Conservation (phyloP, 805 yeast species). For the Candida railenensis region DNA sequence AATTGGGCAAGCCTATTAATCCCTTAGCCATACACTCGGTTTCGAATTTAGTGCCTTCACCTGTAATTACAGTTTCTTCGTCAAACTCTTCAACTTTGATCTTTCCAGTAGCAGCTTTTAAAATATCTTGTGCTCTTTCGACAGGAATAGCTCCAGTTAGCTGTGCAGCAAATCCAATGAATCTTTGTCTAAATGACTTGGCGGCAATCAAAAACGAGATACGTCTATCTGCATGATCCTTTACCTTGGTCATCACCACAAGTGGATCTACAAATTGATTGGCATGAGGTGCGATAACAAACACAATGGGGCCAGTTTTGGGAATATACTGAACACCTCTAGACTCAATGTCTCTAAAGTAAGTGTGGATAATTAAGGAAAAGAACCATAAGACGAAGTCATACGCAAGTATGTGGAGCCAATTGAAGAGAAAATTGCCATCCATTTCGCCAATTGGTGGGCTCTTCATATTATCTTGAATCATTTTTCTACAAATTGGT, state of each 20-base stretch:
- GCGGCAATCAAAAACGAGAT: slow-evolving; percentile 39
- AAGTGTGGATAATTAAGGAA: slow-evolving; percentile 34
- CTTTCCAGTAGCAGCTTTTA: slow-evolving; percentile 27
- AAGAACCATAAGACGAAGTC: slow-evolving; percentile 34
- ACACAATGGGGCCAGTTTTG: slow-evolving; percentile 33
- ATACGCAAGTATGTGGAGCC: slow-evolving; percentile 15
- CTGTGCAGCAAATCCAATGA: slow-evolving; percentile 32
- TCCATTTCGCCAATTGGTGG: neutral
- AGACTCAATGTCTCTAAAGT: slow-evolving; percentile 38
- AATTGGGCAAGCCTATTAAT: slow-evolving; percentile 34
- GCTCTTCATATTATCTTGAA: slow-evolving; percentile 1
- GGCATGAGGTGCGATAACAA: slow-evolving; percentile 45
- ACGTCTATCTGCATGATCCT: slow-evolving; percentile 26
- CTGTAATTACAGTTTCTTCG: slow-evolving; percentile 19
- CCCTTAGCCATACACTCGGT: slow-evolving; percentile 34
- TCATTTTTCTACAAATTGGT: neutral
- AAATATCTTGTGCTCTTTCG: slow-evolving; percentile 41
- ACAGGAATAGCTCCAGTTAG: slow-evolving; percentile 40
- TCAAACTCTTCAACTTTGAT: slow-evolving; percentile 20
- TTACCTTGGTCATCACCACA: slow-evolving; percentile 36
- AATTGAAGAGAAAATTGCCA: neutral
- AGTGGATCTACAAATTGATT: slow-evolving; percentile 42
- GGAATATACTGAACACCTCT: slow-evolving; percentile 41
- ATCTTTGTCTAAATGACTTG: slow-evolving; percentile 28
- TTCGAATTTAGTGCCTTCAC: slow-evolving; percentile 34